Conservation (phyloP, 1,139 yeast genomes). For the Lodderomyces parapsilosis region DNA sequence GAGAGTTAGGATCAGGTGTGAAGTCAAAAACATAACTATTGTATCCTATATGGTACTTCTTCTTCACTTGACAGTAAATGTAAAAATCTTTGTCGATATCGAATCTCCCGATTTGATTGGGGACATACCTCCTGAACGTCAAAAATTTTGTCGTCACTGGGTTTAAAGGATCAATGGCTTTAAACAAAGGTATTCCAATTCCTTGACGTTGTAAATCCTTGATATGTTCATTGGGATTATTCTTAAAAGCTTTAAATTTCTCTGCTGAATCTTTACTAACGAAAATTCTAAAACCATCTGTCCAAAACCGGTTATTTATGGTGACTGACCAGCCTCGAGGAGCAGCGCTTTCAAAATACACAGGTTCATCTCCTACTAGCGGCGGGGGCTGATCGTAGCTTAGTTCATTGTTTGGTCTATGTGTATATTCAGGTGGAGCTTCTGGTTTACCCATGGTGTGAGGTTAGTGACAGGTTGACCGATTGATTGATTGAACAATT, state of each 20-base stretch:
- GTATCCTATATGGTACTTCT: conserved; percentile 11
- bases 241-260: conserved; percentile 12
- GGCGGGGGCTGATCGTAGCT: not conserved
- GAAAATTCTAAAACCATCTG: conserved; percentile 13
- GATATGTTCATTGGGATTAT: conserved; percentile 6
- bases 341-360: conserved; percentile 9
- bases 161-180: conserved; percentile 8
- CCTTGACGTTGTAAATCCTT: conserved; percentile 11
- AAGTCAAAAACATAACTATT: conserved; percentile 12
- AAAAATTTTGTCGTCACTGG: conserved; percentile 10
- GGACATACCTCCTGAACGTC: conserved; percentile 12
- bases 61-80: conserved; percentile 12
- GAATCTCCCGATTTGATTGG: conserved; percentile 11
- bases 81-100: conserved; percentile 12
- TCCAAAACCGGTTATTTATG: conserved; percentile 12
- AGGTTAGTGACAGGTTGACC: not conserved
- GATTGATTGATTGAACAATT: too few relatives aligned
- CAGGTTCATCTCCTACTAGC: conserved; percentile 6
- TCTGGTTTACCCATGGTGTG: conserved; percentile 3
- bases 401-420: not conserved
- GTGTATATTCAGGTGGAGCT: conserved; percentile 7
- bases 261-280: conserved; percentile 12
- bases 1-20: conserved; percentile 11
- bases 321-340: conserved; percentile 12
- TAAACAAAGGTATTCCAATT: conserved; percentile 13